Conservation (phyloP, 1,284 basidiomycete species). For the Tremellales sp. region DNA sequence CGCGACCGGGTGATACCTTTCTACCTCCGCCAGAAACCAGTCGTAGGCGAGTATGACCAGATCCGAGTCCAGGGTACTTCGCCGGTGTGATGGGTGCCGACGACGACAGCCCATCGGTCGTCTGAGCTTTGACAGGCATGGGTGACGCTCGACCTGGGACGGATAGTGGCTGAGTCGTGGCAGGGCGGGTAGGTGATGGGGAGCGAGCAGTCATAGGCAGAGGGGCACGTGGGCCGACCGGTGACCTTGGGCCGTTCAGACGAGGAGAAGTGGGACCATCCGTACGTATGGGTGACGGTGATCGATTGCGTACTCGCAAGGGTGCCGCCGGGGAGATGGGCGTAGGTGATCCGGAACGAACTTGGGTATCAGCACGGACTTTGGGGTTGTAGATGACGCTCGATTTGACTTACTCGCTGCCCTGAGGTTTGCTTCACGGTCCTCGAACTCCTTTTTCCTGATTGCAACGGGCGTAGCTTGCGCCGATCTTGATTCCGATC, state of each 20-base stretch:
- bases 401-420: conserved; percentile 11
- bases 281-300: conserved; percentile 3
- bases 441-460: not conserved
- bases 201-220: conserved; percentile 1
- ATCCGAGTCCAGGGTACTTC: conserved; percentile 23
- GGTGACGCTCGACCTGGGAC: not conserved
- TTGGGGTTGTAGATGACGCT: too few species aligned
- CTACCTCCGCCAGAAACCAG: conserved; percentile 35
- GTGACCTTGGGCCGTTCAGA: conserved; percentile 7
- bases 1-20: conserved; percentile 29
- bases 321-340: conserved; percentile 18
- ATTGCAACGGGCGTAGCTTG: not conserved
- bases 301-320: conserved; percentile 20
- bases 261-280: conserved; percentile 8
- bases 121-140: not conserved
- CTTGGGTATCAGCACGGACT: conserved; percentile 5
- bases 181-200: not conserved
- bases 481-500: too few species aligned
- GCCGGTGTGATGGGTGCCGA: conserved; percentile 2
- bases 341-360: conserved; percentile 4
- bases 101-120: conserved; percentile 1
- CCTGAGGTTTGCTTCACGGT: conserved; percentile 6
- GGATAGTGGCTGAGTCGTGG: not conserved
- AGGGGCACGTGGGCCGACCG: conserved; percentile 7
- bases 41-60: conserved; percentile 29